A percentile compares a stretch with the other conserved stretches of the same genome.
Conservation (phyloP, 257 asterid species). For the Solanum okadae region DNA sequence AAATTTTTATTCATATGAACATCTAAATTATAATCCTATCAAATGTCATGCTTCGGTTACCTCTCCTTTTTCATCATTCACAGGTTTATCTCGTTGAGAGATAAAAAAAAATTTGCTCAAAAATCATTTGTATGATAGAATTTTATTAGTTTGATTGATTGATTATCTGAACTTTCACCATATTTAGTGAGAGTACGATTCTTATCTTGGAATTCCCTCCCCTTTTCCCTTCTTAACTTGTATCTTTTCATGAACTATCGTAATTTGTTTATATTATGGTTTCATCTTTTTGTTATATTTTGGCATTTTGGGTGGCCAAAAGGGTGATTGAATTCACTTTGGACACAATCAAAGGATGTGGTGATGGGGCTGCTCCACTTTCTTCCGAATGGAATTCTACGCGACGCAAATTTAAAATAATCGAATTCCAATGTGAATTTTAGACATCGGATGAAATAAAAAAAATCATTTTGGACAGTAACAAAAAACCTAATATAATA, state of each 20-base stretch:
- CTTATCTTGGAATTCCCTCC: not conserved
- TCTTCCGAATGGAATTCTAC: no score
- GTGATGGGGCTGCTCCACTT: not conserved
- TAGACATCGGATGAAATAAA: no score
- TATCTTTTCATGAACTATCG: not conserved
- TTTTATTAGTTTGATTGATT: not conserved
- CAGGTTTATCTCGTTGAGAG: not conserved
- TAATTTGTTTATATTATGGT: not conserved
- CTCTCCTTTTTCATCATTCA: not conserved
- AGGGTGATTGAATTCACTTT: not conserved
- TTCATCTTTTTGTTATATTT: not conserved
- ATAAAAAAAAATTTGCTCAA: not conserved
- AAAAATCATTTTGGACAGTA: not conserved
- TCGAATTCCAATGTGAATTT: fast-evolving
- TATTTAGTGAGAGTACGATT: not conserved
- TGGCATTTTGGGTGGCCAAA: not conserved
- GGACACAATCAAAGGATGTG: not conserved
- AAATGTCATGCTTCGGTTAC: not conserved
- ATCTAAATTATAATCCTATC: not conserved
- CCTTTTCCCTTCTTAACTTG: not conserved
- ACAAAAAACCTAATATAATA: not conserved
- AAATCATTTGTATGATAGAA: not conserved
- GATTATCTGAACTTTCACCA: not conserved
- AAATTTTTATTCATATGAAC: not conserved
- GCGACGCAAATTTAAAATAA: no score